Conservation (phyloP, 1,284 basidiomycete species). For the Ustilago tritici region DNA sequence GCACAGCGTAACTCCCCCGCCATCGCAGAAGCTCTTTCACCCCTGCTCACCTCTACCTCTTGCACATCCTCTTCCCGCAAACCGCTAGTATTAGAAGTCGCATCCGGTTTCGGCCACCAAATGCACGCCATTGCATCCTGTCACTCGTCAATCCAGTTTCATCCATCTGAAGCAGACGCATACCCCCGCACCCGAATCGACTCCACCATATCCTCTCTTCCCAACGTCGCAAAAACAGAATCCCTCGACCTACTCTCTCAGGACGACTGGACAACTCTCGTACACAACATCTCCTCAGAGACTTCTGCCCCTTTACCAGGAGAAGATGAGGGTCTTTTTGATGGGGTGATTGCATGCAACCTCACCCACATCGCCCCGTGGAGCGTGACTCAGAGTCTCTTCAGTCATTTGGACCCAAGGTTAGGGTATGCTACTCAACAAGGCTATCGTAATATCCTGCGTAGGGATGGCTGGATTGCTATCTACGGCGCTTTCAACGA, state of each 20-base stretch:
- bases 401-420: constrained; percentile 46
- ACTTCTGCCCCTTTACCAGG: not conserved
- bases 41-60: constrained; percentile 16
- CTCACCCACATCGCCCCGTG: constrained; percentile 46
- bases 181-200: constrained; percentile 41
- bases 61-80: constrained; percentile 5
- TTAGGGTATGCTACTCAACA: constrained; percentile 36
- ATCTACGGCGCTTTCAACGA: constrained; percentile 60
- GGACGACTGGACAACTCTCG: constrained; percentile 44
- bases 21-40: constrained; percentile 36
- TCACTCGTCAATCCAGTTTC: constrained; percentile 23
- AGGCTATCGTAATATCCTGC: constrained; percentile 30
- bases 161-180: constrained; percentile 45
- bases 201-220: not conserved
- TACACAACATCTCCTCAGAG: constrained; percentile 27
- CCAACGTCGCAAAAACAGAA: constrained; percentile 38
- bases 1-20: constrained; percentile 50
- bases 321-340: constrained; percentile 31
- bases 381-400: constrained; percentile 46
- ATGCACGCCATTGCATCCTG: constrained; percentile 21
- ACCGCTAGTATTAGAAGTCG: constrained; percentile 41
- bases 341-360: constrained; percentile 50
- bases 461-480: constrained; percentile 39
- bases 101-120: constrained; percentile 50
- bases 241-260: constrained; percentile 38